Percentiles rank a stretch among this genome's conserved stretches.
phyloP scores from a whole-genome alignment of 352 stramenopile genomes.

The Globisporangium yorkense region DNA sequence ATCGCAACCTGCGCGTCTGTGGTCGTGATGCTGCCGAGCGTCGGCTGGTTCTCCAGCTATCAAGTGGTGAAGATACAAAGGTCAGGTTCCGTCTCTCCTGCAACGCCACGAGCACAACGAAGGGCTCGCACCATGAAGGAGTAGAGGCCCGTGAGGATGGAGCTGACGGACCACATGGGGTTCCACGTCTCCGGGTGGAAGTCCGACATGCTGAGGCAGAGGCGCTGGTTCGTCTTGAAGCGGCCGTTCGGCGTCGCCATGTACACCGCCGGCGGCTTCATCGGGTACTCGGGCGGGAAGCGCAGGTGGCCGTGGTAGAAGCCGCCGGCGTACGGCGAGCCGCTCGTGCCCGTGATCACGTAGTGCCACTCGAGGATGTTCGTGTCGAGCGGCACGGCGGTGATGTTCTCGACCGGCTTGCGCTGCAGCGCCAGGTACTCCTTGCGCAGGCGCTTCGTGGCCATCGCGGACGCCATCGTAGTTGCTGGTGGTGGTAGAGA shows the following conservation, averaged over 20 bases:
- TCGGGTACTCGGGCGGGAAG: slow-evolving; percentile 92
- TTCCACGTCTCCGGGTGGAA: slow-evolving; percentile 96
- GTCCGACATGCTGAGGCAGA: slow-evolving; percentile 94
- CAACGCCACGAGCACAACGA: not conserved
- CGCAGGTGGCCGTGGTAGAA: slow-evolving; percentile 90
- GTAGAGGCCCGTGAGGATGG: slow-evolving; percentile 93
- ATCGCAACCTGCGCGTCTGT: slow-evolving; percentile 51
- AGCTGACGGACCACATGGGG: slow-evolving; percentile 91
- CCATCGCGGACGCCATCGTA: slow-evolving; percentile 65
- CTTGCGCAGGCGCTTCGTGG: slow-evolving; percentile 88
- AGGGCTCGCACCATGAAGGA: slow-evolving; percentile 86
- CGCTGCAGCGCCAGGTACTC: slow-evolving; percentile 87
- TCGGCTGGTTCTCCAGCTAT: slow-evolving; percentile 69
- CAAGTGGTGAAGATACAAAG: too few relatives aligned
- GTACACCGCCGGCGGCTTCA: slow-evolving; percentile 91
- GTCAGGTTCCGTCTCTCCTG: too few relatives aligned
- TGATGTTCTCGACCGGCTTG: slow-evolving; percentile 86
- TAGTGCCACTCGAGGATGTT: slow-evolving; percentile 97
- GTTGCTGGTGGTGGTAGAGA: too few relatives aligned
- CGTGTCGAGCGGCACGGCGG: slow-evolving; percentile 77
- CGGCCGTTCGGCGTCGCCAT: slow-evolving; percentile 93
- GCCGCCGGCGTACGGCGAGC: slow-evolving; percentile 76
- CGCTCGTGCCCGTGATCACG: slow-evolving; percentile 72
- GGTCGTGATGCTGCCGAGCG: slow-evolving; percentile 81
- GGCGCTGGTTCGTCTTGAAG: slow-evolving; percentile 88